phyloP scores from a whole-genome alignment of 495 filamentous ascomycete genomes.

The Talaromyces thailandensis region DNA sequence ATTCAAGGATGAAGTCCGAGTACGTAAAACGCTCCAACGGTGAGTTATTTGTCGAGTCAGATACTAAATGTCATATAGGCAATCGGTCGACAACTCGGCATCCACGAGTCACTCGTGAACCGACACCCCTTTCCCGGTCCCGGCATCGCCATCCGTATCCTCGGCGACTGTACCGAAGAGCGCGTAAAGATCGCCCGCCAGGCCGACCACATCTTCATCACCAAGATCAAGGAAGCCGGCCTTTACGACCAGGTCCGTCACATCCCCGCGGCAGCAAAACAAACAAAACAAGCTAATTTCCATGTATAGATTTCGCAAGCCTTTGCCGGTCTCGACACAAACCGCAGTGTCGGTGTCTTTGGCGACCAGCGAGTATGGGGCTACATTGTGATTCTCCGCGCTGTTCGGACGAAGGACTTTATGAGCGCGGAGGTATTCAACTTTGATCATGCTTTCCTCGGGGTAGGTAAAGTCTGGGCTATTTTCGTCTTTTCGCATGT shows the following conservation, averaged over 20 bases:
- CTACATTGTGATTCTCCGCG: constrained; percentile 51
- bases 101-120: constrained; percentile 69
- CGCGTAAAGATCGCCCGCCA: constrained; percentile 70
- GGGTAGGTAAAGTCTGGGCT: neutral
- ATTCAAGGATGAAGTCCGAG: neutral
- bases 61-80: neutral
- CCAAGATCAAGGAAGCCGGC: constrained; percentile 74
- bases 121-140: constrained; percentile 64
- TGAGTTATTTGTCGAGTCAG: neutral
- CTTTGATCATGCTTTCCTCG: constrained; percentile 56
- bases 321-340: constrained; percentile 66
- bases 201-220: constrained; percentile 76
- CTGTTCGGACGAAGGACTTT: constrained; percentile 70
- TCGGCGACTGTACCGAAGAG: constrained; percentile 79
- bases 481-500: neutral
- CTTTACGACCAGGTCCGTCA: constrained; percentile 48
- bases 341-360: constrained; percentile 46
- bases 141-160: constrained; percentile 80
- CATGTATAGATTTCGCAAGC: constrained; percentile 62
- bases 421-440: constrained; percentile 74
- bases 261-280: neutral
- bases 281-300: neutral
- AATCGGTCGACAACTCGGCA: constrained; percentile 60
- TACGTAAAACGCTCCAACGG: neutral
- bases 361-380: constrained; percentile 60